Base-by-base conservation (phyloP, 805 yeast genomes). In the Ogataea salicorniae region DNA sequence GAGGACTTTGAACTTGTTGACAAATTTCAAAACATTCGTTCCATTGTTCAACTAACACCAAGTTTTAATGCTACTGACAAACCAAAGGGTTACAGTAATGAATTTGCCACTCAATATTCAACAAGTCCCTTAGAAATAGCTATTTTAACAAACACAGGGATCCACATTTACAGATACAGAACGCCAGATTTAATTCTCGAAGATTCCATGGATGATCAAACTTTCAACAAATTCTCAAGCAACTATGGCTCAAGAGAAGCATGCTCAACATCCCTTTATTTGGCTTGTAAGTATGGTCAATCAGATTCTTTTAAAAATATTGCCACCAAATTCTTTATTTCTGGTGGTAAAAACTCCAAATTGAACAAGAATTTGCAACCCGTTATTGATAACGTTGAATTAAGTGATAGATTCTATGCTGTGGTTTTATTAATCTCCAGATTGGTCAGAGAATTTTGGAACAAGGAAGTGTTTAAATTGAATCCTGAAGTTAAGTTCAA, bases 381-480 rank as follows among this genome's bases (percentile, higher is more conserved):
- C 58, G 43, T 77, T 35, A 74, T 84, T 43, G 87, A 83, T 53
- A 84, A 83, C 62, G 96, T 92, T n/a, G 80, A 87, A 31, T 75
- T 94, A 50, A 87, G 96, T 67, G 95, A 96, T 56, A 74, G 97
- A 55, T 90, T 91, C 58, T 91, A 88, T 63, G 98, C 97, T 41
- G 79, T 88, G 16, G 83, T 92, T 14, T 74, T 89, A 23, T 77
- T 90, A 49, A 72, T 90, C 33, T 77, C 96, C 1, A 77, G 98
- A 55, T 66, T 91, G 16, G 80, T 92, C 52, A 77, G 95, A 53
- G 83, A 82, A 17, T 73, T 81, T 41, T 94, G 99, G 99, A 75
- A 74, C 46, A 72, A 72, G 34, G 83, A 80, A 45, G 85, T 91
- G 2, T 87, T 92, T 56, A 66, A 61, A 23, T 42, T 71, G 29